Percentiles rank a stretch among this genome's conserved stretches.
Evolutionary conservation across 192 early-diverging fungal species (phyloP).

Genomic region (Entophlyctis luteolus): DNA sequence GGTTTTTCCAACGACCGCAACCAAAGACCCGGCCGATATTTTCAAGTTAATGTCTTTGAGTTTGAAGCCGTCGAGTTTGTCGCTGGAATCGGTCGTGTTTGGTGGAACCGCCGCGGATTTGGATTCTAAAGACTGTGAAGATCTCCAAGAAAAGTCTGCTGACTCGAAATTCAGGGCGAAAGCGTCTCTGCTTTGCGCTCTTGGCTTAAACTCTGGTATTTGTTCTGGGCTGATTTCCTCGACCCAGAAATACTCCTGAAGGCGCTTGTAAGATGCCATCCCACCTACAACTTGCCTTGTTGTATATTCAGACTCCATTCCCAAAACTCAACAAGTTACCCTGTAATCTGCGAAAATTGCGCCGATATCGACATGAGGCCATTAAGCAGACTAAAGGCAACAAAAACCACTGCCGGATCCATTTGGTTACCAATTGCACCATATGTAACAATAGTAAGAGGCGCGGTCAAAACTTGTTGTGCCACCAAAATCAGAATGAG

Average conservation of each 20-base stretch:
- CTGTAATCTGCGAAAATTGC: background rate
- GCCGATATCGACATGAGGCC: constrained; percentile 51
- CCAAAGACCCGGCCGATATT: constrained; percentile 2
- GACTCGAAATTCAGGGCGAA: too few species aligned
- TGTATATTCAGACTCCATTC: background rate
- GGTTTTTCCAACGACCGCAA: constrained; percentile 20
- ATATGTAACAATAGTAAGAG: constrained; percentile 23
- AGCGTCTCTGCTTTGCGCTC: too few species aligned
- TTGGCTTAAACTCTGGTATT: background rate
- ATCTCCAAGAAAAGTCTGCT: too few species aligned
- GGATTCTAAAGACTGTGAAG: too few species aligned
- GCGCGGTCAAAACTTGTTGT: constrained; percentile 7
- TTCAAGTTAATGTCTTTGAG: background rate
- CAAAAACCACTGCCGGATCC: constrained; percentile 54
- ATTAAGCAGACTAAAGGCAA: constrained; percentile 51
- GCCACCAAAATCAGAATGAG: background rate
- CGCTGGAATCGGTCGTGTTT: too few species aligned
- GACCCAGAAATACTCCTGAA: constrained; percentile 24
- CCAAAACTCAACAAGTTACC: background rate
- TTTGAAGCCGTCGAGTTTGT: constrained; percentile 1
- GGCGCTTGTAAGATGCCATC: constrained; percentile 30
- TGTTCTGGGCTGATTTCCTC: constrained; percentile 25
- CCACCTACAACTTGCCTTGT: background rate
- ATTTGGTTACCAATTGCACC: constrained; percentile 13
- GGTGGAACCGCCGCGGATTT: too few species aligned